Percentiles rank a stretch among this genome's conserved stretches.
Evolutionary conservation across 768 basidiomycete genomes (phyloP).

Genomic region (Boletellus emodensis): DNA sequence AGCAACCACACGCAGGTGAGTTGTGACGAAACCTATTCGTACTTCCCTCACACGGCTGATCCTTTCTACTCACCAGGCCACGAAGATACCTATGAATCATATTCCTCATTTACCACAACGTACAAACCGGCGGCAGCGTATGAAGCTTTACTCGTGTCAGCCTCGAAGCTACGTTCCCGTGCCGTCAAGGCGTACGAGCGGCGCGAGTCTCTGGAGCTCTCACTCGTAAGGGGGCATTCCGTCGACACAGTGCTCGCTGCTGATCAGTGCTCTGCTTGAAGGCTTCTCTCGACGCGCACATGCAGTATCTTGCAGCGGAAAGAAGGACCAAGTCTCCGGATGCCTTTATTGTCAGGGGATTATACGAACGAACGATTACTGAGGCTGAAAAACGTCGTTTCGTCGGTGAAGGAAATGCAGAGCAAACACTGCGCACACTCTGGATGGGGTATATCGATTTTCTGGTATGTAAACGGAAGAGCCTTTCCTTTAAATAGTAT

Average conservation of each 20-base stretch:
- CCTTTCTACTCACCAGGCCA: constrained; percentile 45
- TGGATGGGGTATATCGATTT: constrained; percentile 76
- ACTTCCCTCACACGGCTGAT: neutral
- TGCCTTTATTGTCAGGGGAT: constrained; percentile 46
- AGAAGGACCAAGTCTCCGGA: constrained; percentile 58
- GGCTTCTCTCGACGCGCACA: constrained; percentile 55
- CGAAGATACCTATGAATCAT: constrained; percentile 78
- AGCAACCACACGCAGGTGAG: constrained; percentile 73
- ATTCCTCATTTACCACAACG: constrained; percentile 85
- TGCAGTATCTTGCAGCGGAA: constrained; percentile 61
- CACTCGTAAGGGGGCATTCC: constrained; percentile 45
- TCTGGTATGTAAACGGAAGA: constrained; percentile 42
- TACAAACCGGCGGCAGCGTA: constrained; percentile 73
- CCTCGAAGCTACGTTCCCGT: constrained; percentile 65
- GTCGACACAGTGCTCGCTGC: neutral
- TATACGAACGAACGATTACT: constrained; percentile 74
- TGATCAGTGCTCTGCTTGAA: constrained; percentile 16
- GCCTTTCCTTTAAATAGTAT: neutral
- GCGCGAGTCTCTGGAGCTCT: constrained; percentile 58
- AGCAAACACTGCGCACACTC: constrained; percentile 56
- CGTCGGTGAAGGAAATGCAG: constrained; percentile 49
- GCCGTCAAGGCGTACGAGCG: constrained; percentile 59
- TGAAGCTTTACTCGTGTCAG: constrained; percentile 68
- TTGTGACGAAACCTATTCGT: neutral
- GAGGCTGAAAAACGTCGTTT: constrained; percentile 64